Conservation (phyloP, 345 rosid genomes). For the Pistacia vera region DNA sequence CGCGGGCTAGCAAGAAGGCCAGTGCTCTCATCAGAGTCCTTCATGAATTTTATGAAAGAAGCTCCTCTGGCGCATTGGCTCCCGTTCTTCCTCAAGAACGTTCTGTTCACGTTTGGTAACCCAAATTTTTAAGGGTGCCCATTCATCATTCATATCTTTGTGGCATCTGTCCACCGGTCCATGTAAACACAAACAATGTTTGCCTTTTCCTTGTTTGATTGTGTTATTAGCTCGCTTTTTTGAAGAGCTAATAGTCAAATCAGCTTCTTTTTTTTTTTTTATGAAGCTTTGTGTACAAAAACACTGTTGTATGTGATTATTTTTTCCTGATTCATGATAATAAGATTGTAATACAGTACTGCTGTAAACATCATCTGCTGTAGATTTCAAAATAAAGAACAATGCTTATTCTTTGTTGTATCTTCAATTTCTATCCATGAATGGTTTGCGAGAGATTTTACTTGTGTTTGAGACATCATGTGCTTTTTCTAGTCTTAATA, state of each 20-base stretch:
- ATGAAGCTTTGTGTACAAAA: constrained; percentile 38
- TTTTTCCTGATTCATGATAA: constrained; percentile 9
- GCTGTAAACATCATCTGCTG: constrained; percentile 7
- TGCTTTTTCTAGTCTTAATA: constrained; percentile 39
- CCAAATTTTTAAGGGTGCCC: constrained; percentile 34
- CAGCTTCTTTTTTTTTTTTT: constrained; percentile 34
- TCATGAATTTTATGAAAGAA: constrained; percentile 66
- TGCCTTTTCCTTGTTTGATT: constrained; percentile 5
- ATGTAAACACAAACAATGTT: constrained; percentile 30
- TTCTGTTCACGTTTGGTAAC: constrained; percentile 60
- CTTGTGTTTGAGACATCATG: constrained; percentile 32
- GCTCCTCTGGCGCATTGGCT: constrained; percentile 32
- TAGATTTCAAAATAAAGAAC: neutral
- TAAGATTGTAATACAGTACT: neutral
- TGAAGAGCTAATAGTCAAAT: constrained; percentile 41
- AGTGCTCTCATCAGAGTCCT: constrained; percentile 64
- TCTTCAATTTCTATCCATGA: neutral
- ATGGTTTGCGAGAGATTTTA: neutral
- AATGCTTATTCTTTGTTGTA: neutral
- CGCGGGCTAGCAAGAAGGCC: constrained; percentile 74
- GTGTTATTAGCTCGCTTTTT: constrained; percentile 41
- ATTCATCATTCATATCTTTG: neutral
- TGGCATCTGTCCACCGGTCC: constrained; percentile 2
- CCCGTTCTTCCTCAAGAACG: constrained; percentile 49
- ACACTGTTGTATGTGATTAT: constrained; percentile 19